Percentiles rank a stretch among this genome's conserved stretches.
phyloP scores from a whole-genome alignment of 345 rosid species.

The Camelina sativa region DNA sequence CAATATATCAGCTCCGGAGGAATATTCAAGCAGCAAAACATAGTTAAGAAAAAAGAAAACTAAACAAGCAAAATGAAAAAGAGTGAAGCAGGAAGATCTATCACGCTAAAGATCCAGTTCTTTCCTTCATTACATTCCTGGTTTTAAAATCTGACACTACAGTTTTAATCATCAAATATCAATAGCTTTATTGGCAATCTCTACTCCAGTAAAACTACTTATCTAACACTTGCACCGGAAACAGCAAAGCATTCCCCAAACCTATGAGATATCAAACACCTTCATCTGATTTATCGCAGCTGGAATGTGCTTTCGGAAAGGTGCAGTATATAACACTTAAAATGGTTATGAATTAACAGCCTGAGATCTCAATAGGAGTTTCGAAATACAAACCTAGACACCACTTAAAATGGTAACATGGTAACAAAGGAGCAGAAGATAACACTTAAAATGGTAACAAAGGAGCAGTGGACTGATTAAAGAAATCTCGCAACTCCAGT shows the following conservation, averaged over 20 bases:
- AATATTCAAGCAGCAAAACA: conserved; percentile 27
- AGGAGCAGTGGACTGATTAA: background rate
- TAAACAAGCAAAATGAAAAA: background rate
- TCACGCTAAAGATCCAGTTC: background rate
- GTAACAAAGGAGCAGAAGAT: no score
- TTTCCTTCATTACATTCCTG: background rate
- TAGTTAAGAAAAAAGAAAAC: background rate
- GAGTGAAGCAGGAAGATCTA: conserved; percentile 5
- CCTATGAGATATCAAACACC: conserved; percentile 5
- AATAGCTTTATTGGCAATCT: background rate
- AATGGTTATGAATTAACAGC: conserved; percentile 6
- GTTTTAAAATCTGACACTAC: background rate
- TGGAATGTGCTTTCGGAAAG: background rate
- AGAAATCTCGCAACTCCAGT: background rate
- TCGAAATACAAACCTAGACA: background rate
- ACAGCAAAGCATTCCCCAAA: background rate
- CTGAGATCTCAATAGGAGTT: background rate
- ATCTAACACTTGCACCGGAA: background rate
- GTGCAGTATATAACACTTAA: background rate
- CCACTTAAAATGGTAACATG: no score
- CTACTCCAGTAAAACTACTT: background rate
- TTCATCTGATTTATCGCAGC: conserved; percentile 1
- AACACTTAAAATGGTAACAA: no score
- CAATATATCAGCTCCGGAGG: background rate
- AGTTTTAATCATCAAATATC: conserved; percentile 3